Percentiles rank a stretch among this genome's conserved stretches.
These are phyloP conservation scores for Draba incana DNA, from an alignment of 345 rosid species.

Conservation along the genomic window DNA sequence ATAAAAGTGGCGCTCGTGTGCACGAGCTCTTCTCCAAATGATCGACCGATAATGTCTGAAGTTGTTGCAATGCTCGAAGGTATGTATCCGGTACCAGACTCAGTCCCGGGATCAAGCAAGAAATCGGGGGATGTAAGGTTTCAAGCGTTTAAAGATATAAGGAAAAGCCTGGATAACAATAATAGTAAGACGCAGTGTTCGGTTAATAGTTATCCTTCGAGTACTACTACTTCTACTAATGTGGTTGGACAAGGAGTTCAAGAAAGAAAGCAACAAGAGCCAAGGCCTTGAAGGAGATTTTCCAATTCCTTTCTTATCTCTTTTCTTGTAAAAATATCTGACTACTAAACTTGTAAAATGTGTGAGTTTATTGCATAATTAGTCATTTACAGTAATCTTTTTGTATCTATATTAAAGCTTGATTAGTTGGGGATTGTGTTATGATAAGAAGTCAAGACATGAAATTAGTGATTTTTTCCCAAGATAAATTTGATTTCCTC, in stretches of 20 bases:
- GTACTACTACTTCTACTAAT: slow-evolving; percentile 36
- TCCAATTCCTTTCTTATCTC: not conserved
- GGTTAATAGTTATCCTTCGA: slow-evolving; percentile 30
- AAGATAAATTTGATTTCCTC: too few species aligned
- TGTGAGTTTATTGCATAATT: slow-evolving; percentile 1
- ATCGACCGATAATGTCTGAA: slow-evolving; percentile 65
- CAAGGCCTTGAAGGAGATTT: slow-evolving; percentile 12
- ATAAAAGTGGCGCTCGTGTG: slow-evolving; percentile 59
- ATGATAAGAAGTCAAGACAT: not conserved
- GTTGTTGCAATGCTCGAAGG: slow-evolving; percentile 63
- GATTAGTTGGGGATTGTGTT: slow-evolving; percentile 1
- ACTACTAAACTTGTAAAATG: slow-evolving; percentile 7
- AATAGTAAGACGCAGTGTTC: slow-evolving; percentile 49
- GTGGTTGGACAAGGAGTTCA: slow-evolving; percentile 24
- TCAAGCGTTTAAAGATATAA: slow-evolving; percentile 52
- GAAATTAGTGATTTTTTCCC: not conserved
- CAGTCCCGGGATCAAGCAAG: slow-evolving; percentile 41
- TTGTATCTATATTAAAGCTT: slow-evolving; percentile 5
- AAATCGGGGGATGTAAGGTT: slow-evolving; percentile 50
- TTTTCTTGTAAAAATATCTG: not conserved
- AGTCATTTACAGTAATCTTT: not conserved
- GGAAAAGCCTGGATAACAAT: slow-evolving; percentile 33
- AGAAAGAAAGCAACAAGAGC: slow-evolving; percentile 23
- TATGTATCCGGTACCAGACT: slow-evolving; percentile 43
- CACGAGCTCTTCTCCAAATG: slow-evolving; percentile 50